Percentiles rank a stretch among this genome's conserved stretches.
Conservation (phyloP, 805 yeast species). For the Komagataella phaffii region DNA sequence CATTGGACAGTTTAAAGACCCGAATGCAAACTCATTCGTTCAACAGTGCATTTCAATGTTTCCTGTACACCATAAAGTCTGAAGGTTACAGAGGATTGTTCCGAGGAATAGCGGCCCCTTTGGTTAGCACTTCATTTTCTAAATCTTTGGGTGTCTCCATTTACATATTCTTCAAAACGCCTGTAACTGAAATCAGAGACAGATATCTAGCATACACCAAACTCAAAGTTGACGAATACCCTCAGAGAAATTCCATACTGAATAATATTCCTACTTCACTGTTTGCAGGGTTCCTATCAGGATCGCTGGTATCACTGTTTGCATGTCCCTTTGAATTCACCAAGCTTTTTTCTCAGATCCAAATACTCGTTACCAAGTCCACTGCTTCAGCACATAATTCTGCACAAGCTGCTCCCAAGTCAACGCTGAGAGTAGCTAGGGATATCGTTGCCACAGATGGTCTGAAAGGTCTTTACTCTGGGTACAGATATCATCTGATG, state of each 20-base stretch:
- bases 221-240: conserved; percentile 3
- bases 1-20: conserved; percentile 78
- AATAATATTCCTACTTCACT: conserved; percentile 33
- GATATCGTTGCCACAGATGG: conserved; percentile 52
- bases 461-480: conserved; percentile 52
- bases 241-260: conserved; percentile 7
- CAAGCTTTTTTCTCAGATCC: conserved; percentile 69
- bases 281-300: conserved; percentile 52
- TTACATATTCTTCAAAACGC: conserved; percentile 42
- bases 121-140: conserved; percentile 50
- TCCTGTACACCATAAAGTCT: conserved; percentile 32
- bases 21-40: conserved; percentile 72
- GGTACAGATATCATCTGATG: conserved; percentile 50
- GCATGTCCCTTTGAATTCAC: conserved; percentile 84
- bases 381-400: conserved; percentile 3
- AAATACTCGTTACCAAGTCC: conserved; percentile 25
- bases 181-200: conserved; percentile 8
- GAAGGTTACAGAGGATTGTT: conserved; percentile 67
- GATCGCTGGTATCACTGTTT: conserved; percentile 45
- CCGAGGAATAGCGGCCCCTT: conserved; percentile 66
- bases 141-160: conserved; percentile 54
- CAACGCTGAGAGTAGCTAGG: conserved; percentile 27
- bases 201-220: not conserved
- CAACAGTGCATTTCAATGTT: conserved; percentile 42
- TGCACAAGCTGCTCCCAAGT: conserved; percentile 15